phyloP scores from a whole-genome alignment of 331 rosid genomes.

The Rhamnella rubrinervis region DNA sequence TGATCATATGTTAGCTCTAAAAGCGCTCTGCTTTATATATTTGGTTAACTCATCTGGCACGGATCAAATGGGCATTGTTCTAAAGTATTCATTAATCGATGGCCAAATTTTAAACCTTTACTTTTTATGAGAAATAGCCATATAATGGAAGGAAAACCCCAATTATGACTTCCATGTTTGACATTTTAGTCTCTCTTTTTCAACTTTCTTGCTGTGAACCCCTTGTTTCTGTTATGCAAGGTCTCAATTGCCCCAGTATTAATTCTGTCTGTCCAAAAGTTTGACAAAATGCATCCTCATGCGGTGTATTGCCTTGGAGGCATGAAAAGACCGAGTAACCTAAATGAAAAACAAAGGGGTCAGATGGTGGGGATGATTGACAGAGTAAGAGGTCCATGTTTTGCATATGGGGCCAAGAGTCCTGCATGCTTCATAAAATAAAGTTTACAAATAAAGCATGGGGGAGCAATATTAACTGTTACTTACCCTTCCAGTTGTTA shows the following conservation, averaged over 20 bases:
- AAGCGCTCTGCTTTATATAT: neutral
- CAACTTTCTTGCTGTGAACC: constrained; percentile 2
- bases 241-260: neutral
- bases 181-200: neutral
- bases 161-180: constrained; percentile 4
- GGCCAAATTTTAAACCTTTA: no score
- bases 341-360: neutral
- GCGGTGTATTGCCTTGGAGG: constrained; percentile 15
- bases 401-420: constrained; percentile 24
- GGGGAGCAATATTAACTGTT: constrained; percentile 1
- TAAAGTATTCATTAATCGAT: no score
- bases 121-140: neutral
- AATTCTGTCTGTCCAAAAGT: constrained; percentile 22
- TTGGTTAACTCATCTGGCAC: constrained; percentile 3
- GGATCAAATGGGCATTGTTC: neutral
- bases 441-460: constrained; percentile 7
- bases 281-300: constrained; percentile 24
- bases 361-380: constrained; percentile 19
- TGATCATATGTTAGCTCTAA: neutral
- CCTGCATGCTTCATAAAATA: neutral
- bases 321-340: constrained; percentile 16
- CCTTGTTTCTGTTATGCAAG: constrained; percentile 9
- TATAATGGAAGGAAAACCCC: neutral
- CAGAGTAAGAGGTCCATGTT: neutral
- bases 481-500: constrained; percentile 23